Evolutionary conservation across 2,329 filamentous ascomycete species (phyloP).

Genomic region (Trichoderma atrobrunneum): DNA sequence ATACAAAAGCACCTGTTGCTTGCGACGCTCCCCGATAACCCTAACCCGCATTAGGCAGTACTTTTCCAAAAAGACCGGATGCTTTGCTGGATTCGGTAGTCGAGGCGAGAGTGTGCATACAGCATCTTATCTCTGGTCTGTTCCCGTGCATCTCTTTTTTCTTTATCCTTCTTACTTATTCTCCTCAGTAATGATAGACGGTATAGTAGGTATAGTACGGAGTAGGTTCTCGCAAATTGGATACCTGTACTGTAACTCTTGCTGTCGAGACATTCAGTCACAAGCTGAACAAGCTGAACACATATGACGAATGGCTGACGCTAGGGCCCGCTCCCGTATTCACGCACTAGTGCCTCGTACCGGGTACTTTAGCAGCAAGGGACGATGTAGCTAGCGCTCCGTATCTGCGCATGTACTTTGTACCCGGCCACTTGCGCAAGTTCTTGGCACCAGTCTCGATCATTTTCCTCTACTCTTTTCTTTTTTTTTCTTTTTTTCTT

Average conservation of each 20-base stretch:
- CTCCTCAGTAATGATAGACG: background rate
- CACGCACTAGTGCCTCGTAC: background rate
- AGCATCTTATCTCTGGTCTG: background rate
- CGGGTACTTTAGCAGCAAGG: background rate
- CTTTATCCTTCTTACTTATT: background rate
- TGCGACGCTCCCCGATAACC: background rate
- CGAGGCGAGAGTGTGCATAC: background rate
- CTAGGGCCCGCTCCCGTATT: slow-evolving; percentile 1
- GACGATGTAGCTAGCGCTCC: background rate
- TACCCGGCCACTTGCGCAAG: background rate
- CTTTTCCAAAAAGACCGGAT: background rate
- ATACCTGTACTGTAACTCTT: background rate
- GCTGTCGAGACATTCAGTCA: background rate
- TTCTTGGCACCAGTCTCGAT: slow-evolving; percentile 1
- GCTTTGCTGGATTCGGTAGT: background rate
- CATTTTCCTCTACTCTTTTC: background rate
- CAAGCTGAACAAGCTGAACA: background rate
- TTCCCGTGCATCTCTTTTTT: background rate
- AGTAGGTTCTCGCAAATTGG: background rate
- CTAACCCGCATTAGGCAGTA: slow-evolving; percentile 8
- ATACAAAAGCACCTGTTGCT: background rate
- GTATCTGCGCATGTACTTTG: background rate
- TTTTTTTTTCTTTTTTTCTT: background rate
- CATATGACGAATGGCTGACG: slow-evolving; percentile 10
- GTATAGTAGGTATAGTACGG: too few species aligned